phyloP scores from a whole-genome alignment of 2,329 filamentous ascomycete genomes.

The Dactylellina cionopaga region DNA sequence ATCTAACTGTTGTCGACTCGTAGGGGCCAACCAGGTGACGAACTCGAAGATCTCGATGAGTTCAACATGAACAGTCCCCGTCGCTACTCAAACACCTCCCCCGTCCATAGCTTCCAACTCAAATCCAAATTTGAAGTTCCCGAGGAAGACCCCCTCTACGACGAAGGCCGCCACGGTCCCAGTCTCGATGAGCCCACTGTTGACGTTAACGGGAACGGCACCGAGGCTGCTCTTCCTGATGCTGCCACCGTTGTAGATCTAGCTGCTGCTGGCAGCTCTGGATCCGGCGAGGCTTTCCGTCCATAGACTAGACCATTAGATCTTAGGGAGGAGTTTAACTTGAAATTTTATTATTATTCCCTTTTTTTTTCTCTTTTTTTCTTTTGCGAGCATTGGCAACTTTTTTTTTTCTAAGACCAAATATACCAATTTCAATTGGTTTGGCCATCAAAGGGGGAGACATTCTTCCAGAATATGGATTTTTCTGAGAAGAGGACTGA shows the following conservation, averaged over 20 bases:
- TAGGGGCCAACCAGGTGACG: constrained; percentile 85
- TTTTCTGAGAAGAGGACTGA: no score
- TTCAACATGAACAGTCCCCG: constrained; percentile 87
- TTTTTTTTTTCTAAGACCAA: constrained; percentile 43
- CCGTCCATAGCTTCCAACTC: constrained; percentile 74
- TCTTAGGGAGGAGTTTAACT: not conserved
- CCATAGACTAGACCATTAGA: not conserved
- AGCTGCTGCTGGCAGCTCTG: constrained; percentile 32
- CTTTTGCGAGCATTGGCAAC: constrained; percentile 1
- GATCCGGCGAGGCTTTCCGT: constrained; percentile 40
- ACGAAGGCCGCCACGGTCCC: constrained; percentile 79
- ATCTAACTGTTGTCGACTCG: not conserved
- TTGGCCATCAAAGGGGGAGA: no score
- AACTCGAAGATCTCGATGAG: constrained; percentile 75
- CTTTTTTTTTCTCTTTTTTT: constrained; percentile 37
- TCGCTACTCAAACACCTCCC: constrained; percentile 90
- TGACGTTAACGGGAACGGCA: constrained; percentile 3
- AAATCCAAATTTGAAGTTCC: constrained; percentile 97
- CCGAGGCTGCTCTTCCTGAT: not conserved
- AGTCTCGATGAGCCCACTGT: constrained; percentile 14
- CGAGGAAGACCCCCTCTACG: constrained; percentile 89
- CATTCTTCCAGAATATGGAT: no score
- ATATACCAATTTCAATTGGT: no score
- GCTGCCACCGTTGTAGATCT: not conserved
- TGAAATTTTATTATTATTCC: not conserved